These are phyloP conservation scores for Berkeleyomyces basicola DNA, from an alignment of 2,329 filamentous ascomycete species.

Conservation along the genomic window DNA sequence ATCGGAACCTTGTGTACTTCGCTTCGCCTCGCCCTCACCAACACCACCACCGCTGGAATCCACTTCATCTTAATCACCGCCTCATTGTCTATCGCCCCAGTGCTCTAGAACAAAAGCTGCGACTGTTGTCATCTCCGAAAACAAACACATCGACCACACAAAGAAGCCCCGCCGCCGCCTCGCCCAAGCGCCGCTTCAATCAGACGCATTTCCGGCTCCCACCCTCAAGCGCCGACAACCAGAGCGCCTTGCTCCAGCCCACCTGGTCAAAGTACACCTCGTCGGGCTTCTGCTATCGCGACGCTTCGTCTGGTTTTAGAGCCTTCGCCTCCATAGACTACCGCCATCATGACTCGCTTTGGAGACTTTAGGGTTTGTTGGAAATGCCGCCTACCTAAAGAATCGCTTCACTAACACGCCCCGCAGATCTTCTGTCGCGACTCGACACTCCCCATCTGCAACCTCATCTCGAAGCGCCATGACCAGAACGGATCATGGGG, in stretches of 20 bases:
- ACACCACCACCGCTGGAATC: neutral
- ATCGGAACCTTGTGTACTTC: neutral
- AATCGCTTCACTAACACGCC: neutral
- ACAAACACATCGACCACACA: too few species aligned
- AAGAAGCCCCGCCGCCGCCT: neutral
- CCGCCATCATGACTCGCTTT: constrained; percentile 29
- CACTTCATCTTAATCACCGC: neutral
- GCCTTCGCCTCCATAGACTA: neutral
- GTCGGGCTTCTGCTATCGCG: neutral
- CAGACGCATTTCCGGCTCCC: neutral
- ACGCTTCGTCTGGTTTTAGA: neutral
- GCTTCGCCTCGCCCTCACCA: neutral
- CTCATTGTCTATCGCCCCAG: too few species aligned
- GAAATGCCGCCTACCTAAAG: neutral
- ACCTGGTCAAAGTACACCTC: neutral
- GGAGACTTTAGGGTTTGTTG: constrained; percentile 40
- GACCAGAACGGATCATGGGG: constrained; percentile 43
- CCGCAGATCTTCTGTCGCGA: constrained; percentile 64
- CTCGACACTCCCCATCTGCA: constrained; percentile 69
- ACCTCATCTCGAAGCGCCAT: constrained; percentile 49
- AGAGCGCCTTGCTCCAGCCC: too few species aligned
- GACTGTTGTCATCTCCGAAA: too few species aligned
- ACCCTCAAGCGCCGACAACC: too few species aligned
- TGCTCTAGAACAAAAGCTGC: too few species aligned
- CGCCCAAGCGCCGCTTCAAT: too few species aligned